These are phyloP conservation scores for Neospora caninum DNA, from an alignment of 169 alveolate genomes.

Conservation along the genomic window DNA sequence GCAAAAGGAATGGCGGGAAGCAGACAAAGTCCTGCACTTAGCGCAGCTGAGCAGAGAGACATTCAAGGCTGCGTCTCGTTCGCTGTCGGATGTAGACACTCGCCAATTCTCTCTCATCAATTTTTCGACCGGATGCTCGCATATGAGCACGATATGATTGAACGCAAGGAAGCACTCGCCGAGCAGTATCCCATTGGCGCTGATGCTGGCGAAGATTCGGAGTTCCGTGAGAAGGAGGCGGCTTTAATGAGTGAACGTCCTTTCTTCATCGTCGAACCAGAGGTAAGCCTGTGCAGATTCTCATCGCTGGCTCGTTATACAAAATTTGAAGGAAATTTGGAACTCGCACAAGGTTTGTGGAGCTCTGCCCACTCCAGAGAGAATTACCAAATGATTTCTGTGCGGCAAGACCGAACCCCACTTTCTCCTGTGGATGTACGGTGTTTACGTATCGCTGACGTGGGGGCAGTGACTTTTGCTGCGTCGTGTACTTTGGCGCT, in stretches of 20 bases:
- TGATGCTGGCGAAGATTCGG: not conserved
- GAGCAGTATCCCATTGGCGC: slow-evolving; percentile 17
- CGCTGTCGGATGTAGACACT: slow-evolving; percentile 45
- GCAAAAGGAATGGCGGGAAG: not conserved
- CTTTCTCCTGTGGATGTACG: too few relatives aligned
- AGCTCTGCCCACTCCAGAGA: too few relatives aligned
- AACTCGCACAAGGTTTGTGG: too few relatives aligned
- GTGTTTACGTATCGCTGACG: too few relatives aligned
- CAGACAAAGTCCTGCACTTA: not conserved
- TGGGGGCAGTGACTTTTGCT: too few relatives aligned
- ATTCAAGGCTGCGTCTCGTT: slow-evolving; percentile 42
- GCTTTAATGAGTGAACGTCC: slow-evolving; percentile 35
- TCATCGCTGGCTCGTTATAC: not conserved
- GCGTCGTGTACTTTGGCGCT: too few relatives aligned
- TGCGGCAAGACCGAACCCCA: too few relatives aligned
- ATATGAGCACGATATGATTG: slow-evolving; percentile 43
- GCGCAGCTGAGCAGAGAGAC: not conserved
- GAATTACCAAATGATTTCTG: too few relatives aligned
- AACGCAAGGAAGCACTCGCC: slow-evolving; percentile 4
- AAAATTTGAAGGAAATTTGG: not conserved
- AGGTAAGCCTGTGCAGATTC: not conserved
- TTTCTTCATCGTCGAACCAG: slow-evolving; percentile 52
- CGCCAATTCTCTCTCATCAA: slow-evolving; percentile 61
- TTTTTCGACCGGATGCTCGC: slow-evolving; percentile 46
- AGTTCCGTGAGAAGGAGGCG: not conserved